Evolutionary conservation across 1,284 basidiomycete genomes (phyloP).

Genomic region (Amylostereum chailletii): DNA sequence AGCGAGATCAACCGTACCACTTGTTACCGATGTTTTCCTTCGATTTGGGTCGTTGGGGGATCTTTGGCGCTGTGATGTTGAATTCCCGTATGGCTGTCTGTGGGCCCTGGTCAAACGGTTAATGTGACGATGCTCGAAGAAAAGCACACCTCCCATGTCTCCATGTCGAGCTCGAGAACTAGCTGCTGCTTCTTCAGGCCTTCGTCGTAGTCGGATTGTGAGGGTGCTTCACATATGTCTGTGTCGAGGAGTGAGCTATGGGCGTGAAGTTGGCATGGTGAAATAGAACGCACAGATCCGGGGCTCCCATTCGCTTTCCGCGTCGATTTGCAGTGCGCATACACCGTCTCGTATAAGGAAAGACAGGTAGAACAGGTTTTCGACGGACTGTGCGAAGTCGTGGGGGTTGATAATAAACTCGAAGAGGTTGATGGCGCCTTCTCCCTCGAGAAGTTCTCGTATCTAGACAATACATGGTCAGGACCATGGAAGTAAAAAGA

Average conservation of each 20-base stretch:
- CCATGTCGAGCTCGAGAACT: slow-evolving; percentile 81
- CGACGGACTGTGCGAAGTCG: slow-evolving; percentile 86
- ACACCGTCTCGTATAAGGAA: slow-evolving; percentile 84
- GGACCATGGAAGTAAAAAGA: background rate
- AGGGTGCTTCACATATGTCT: slow-evolving; percentile 61
- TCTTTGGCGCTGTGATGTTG: slow-evolving; percentile 57
- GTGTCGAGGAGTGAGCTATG: background rate
- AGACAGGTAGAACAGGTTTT: slow-evolving; percentile 90
- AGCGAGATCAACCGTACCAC: slow-evolving; percentile 49
- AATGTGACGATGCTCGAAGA: background rate
- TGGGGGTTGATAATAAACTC: slow-evolving; percentile 79
- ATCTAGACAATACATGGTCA: slow-evolving; percentile 30
- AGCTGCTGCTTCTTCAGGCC: slow-evolving; percentile 73
- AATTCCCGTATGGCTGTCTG: slow-evolving; percentile 79
- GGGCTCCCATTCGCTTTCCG: slow-evolving; percentile 55
- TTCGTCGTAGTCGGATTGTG: slow-evolving; percentile 49
- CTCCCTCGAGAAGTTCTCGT: slow-evolving; percentile 39
- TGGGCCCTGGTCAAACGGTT: background rate
- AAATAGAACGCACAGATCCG: slow-evolving; percentile 51
- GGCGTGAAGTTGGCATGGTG: background rate
- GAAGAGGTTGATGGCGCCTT: slow-evolving; percentile 65
- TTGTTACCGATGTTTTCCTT: slow-evolving; percentile 47
- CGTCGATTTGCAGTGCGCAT: slow-evolving; percentile 53
- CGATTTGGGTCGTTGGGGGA: slow-evolving; percentile 56
- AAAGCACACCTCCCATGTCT: slow-evolving; percentile 61